These are phyloP conservation scores for Ochetophila trinervis DNA, from an alignment of 306 rosid species.

Conservation along the genomic window DNA sequence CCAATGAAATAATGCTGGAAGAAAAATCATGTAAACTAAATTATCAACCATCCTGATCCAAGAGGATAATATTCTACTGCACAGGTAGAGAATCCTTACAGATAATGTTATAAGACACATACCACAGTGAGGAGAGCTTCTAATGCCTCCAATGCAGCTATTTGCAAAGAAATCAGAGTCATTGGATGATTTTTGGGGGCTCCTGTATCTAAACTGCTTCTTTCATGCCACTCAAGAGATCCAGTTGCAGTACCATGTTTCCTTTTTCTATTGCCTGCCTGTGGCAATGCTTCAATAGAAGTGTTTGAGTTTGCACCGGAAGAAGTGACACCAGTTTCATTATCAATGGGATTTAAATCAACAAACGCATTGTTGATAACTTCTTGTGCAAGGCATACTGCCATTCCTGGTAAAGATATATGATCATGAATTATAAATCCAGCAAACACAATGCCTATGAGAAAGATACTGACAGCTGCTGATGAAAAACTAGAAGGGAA, in stretches of 20 bases:
- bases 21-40: too few relatives aligned
- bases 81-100: not conserved
- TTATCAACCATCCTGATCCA: too few relatives aligned
- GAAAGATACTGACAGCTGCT: not conserved
- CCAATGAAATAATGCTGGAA: too few relatives aligned
- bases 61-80: slow-evolving; percentile 3
- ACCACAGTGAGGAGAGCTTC: slow-evolving; percentile 81
- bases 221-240: slow-evolving; percentile 39
- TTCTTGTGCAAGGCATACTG: slow-evolving; percentile 56
- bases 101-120: slow-evolving; percentile 16
- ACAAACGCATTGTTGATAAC: slow-evolving; percentile 53
- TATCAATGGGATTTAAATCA: slow-evolving; percentile 58
- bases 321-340: slow-evolving; percentile 30
- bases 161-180: slow-evolving; percentile 54
- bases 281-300: slow-evolving; percentile 30
- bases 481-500: not conserved
- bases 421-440: slow-evolving; percentile 22
- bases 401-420: slow-evolving; percentile 67
- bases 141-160: slow-evolving; percentile 83
- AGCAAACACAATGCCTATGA: slow-evolving; percentile 6
- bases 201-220: slow-evolving; percentile 35
- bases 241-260: slow-evolving; percentile 40
- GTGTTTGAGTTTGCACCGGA: slow-evolving; percentile 38
- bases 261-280: slow-evolving; percentile 54
- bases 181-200: slow-evolving; percentile 25